phyloP scores from a whole-genome alignment of 1,284 basidiomycete species.

The Quambalaria eucalypti region DNA sequence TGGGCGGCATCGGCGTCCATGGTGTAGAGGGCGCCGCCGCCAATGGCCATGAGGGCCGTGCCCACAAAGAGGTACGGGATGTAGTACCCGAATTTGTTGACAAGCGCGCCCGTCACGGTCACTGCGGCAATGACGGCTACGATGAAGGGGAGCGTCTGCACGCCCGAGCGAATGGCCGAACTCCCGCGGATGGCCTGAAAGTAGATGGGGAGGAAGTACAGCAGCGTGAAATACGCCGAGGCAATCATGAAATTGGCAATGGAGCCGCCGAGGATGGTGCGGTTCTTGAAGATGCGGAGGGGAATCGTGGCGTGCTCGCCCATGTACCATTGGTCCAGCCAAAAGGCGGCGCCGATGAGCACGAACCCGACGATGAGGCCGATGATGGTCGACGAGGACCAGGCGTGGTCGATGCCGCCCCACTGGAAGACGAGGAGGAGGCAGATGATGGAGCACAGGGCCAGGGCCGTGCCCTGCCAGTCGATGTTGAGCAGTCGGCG shows the following conservation, averaged over 20 bases:
- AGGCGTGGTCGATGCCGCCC: constrained; percentile 31
- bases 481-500: constrained; percentile 30
- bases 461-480: constrained; percentile 33
- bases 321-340: constrained; percentile 28
- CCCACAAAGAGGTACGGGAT: constrained; percentile 22
- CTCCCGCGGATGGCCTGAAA: constrained; percentile 28
- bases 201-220: constrained; percentile 27
- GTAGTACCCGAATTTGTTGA: constrained; percentile 24
- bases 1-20: constrained; percentile 13
- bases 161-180: constrained; percentile 31
- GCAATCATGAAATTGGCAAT: constrained; percentile 29
- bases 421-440: constrained; percentile 39
- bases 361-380: constrained; percentile 40
- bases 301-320: constrained; percentile 42
- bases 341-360: constrained; percentile 14
- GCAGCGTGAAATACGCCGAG: constrained; percentile 13
- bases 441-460: constrained; percentile 36
- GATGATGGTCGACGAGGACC: constrained; percentile 26
- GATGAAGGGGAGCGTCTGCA: constrained; percentile 40
- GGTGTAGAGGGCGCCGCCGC: constrained; percentile 15
- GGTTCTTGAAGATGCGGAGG: constrained; percentile 28
- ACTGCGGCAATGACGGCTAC: constrained; percentile 28
- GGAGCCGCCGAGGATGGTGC: constrained; percentile 22
- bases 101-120: constrained; percentile 25
- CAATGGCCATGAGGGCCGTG: constrained; percentile 13